Evolutionary conservation across 192 early-diverging fungal genomes (phyloP).

Genomic region (Entomortierella chlamydospora): DNA sequence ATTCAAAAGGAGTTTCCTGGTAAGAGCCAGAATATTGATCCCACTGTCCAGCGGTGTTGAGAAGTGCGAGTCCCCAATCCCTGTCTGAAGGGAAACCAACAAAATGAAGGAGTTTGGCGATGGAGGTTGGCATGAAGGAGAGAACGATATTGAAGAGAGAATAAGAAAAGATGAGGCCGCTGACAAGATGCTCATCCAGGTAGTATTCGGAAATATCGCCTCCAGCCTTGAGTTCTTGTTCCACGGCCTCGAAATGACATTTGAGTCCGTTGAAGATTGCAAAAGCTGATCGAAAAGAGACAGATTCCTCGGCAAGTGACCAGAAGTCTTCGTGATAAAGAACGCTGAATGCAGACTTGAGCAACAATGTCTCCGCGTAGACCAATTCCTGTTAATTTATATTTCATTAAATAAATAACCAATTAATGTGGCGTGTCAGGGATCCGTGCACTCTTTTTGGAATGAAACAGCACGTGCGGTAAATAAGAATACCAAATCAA

Average conservation of each 20-base stretch:
- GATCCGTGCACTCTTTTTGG: not conserved
- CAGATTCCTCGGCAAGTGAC: constrained; percentile 78
- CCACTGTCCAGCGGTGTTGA: constrained; percentile 81
- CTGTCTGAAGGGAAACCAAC: constrained; percentile 86
- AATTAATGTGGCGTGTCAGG: not conserved
- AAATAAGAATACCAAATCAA: no score
- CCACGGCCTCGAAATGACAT: constrained; percentile 54
- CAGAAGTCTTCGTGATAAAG: constrained; percentile 81
- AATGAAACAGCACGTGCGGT: no score
- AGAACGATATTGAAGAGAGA: constrained; percentile 84
- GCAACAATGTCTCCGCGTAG: constrained; percentile 78
- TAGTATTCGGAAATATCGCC: constrained; percentile 60
- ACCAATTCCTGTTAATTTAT: constrained; percentile 76
- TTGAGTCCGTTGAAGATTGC: constrained; percentile 69
- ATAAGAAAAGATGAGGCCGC: constrained; percentile 80
- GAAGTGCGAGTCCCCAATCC: constrained; percentile 73
- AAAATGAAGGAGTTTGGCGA: constrained; percentile 81
- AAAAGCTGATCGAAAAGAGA: constrained; percentile 77
- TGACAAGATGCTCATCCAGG: constrained; percentile 84
- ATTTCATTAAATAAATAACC: no score
- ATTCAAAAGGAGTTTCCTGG: constrained; percentile 29
- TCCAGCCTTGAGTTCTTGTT: constrained; percentile 60
- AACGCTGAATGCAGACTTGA: constrained; percentile 79
- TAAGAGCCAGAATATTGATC: constrained; percentile 34
- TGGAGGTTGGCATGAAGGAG: constrained; percentile 77